Evolutionary conservation across 2,329 filamentous ascomycete genomes (phyloP).

Genomic region (Ustulina deusta): DNA sequence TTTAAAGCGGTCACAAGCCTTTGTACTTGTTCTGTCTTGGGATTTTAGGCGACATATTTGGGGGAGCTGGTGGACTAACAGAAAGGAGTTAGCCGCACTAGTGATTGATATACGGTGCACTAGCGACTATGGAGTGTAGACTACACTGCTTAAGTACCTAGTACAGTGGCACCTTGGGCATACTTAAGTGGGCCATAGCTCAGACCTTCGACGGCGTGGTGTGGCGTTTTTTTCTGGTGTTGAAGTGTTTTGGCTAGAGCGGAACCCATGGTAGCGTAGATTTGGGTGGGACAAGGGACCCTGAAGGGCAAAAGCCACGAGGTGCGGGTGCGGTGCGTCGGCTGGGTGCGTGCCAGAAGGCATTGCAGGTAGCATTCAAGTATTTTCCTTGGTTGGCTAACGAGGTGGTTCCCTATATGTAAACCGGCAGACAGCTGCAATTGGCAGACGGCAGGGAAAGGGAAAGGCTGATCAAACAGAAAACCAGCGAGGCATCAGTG

Average conservation of each 20-base stretch:
- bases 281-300: slow-evolving; percentile 24
- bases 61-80: slow-evolving; percentile 11
- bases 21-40: slow-evolving; percentile 28
- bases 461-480: slow-evolving; percentile 28
- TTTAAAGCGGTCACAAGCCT: slow-evolving; percentile 29
- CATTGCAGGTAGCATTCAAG: slow-evolving; percentile 18
- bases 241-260: slow-evolving; percentile 15
- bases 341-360: slow-evolving; percentile 14
- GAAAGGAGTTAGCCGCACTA: background rate
- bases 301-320: slow-evolving; percentile 32
- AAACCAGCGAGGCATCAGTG: slow-evolving; percentile 15
- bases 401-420: too few species aligned
- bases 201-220: slow-evolving; percentile 21
- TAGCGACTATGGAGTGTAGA: too few species aligned
- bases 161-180: slow-evolving; percentile 5
- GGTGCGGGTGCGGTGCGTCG: slow-evolving; percentile 28
- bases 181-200: slow-evolving; percentile 12
- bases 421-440: slow-evolving; percentile 6
- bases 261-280: slow-evolving; percentile 9
- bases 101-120: slow-evolving; percentile 1
- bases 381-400: slow-evolving; percentile 7
- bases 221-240: slow-evolving; percentile 25
- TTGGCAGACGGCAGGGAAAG: slow-evolving; percentile 17
- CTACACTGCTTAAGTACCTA: too few species aligned
- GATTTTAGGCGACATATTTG: slow-evolving; percentile 7